Base-by-base conservation (phyloP, 2,329 filamentous ascomycete genomes). In the Aspergillus ibericus region DNA sequence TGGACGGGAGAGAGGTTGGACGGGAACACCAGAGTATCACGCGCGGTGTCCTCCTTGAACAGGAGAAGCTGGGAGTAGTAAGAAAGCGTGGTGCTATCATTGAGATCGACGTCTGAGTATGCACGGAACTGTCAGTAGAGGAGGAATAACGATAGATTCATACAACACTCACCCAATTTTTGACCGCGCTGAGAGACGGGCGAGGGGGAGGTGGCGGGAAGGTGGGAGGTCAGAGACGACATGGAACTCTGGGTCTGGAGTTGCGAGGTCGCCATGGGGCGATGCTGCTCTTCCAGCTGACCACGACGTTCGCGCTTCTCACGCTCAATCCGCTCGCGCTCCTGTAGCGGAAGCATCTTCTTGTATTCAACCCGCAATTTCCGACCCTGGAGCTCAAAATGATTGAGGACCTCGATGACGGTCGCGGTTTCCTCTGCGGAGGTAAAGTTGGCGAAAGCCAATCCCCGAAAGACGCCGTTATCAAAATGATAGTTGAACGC, bases 401-500 rank as follows among this genome's bases (percentile, higher is more conserved):
- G 92, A 72, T 99, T 99, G 83, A 99, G 89, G 53, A 89, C 85
- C 59, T 96, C 90, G 62, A 99, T 99, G 51, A 98, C 95, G 51
- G 89, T 84, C 12, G 91, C 89, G 0, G 95, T 99, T 76, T 99
- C 95, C 64, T 97, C 91, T 1, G 95, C 87, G 15, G 92, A 96
- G 35, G 95, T 96, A 75, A 98, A 99, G 78, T 99, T 99, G 72
- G 95, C 95, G 79, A 99, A 99, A 2, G 95, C 95, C 53, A 99
- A 82, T 6, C 95, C 95, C 58, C 95, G 85, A 80, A 99, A 99
- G 27, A 99, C 93, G 27, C 95, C 95, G 69, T 96, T 96, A 74
- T 99, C 95, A 72, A 99, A 99, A 77, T 99, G 95, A 72, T 99
- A 98, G 81, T 99, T 99, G 83, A 99, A 99, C 12, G 95, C 95